Conservation (phyloP, 257 asterid genomes). For the Nicotiana undulata region DNA sequence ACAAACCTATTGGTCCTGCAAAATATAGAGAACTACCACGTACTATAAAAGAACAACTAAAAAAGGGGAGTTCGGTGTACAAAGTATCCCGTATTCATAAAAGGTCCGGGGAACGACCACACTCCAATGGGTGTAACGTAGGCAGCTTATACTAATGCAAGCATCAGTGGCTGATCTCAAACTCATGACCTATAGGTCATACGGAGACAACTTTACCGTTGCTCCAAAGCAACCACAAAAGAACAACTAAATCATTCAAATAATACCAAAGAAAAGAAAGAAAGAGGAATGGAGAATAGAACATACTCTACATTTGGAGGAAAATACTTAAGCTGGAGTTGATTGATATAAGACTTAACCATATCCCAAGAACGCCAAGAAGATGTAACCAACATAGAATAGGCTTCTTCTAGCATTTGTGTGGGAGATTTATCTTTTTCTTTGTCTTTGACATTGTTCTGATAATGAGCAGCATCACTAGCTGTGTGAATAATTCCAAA, state of each 20-base stretch:
- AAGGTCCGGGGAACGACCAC: too few species aligned
- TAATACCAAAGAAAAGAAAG: background rate
- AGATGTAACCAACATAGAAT: constrained; percentile 3
- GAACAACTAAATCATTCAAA: background rate
- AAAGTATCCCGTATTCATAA: too few species aligned
- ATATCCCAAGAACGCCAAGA: constrained; percentile 8
- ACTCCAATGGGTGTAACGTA: too few species aligned
- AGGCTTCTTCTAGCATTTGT: constrained; percentile 7
- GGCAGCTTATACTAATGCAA: too few species aligned
- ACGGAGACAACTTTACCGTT: too few species aligned
- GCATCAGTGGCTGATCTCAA: too few species aligned
- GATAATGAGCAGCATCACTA: background rate
- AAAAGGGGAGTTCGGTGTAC: background rate
- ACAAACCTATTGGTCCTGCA: background rate
- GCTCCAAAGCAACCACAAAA: background rate
- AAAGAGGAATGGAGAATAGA: background rate
- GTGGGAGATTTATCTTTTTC: background rate
- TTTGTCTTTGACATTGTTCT: background rate
- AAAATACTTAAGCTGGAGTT: constrained; percentile 4
- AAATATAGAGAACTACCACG: background rate
- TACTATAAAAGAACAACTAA: background rate
- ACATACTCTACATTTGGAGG: constrained; percentile 30
- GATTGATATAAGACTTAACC: constrained; percentile 9
- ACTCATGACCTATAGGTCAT: too few species aligned
- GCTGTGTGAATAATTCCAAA: background rate